A percentile compares a stretch with the other conserved stretches of the same genome.
Conservation (phyloP, 1,284 basidiomycete species). For the Malassezia japonica region DNA sequence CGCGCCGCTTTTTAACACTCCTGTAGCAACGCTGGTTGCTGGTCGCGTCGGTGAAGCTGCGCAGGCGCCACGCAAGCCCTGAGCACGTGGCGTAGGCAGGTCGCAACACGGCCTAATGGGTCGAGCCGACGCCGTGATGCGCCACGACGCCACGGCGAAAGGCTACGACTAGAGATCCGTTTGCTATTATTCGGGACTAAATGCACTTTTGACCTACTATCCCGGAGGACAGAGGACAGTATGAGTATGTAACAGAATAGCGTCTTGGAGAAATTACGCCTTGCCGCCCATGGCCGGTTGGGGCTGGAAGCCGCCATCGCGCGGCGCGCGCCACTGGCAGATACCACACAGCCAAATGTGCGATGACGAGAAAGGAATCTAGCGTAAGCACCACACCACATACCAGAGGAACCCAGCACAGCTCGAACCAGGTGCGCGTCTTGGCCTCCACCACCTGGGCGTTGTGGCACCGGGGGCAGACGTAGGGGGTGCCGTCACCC, state of each 20-base stretch:
- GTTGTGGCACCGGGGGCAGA: constrained; percentile 46
- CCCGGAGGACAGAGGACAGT: neutral
- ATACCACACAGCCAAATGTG: constrained; percentile 44
- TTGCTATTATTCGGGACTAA: too few species aligned
- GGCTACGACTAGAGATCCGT: too few species aligned
- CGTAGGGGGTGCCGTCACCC: constrained; percentile 33
- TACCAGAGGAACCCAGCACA: constrained; percentile 44
- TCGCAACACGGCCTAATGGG: too few species aligned
- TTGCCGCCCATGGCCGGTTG: constrained; percentile 14
- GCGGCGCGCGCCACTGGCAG: constrained; percentile 38
- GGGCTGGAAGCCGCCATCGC: constrained; percentile 36
- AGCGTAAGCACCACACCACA: constrained; percentile 1
- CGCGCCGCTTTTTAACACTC: too few species aligned
- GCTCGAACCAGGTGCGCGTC: constrained; percentile 40
- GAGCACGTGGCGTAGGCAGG: too few species aligned
- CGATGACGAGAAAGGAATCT: constrained; percentile 30
- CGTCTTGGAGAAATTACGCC: neutral
- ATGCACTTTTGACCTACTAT: neutral
- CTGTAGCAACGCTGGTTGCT: too few species aligned
- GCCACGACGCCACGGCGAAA: too few species aligned
- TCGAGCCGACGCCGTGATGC: too few species aligned
- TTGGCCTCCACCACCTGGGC: constrained; percentile 42
- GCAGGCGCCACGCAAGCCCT: too few species aligned
- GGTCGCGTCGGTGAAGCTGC: too few species aligned
- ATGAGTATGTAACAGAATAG: neutral